Conservation (phyloP, 371 early-diverging fungal genomes). For the Entomophthora muscae region DNA sequence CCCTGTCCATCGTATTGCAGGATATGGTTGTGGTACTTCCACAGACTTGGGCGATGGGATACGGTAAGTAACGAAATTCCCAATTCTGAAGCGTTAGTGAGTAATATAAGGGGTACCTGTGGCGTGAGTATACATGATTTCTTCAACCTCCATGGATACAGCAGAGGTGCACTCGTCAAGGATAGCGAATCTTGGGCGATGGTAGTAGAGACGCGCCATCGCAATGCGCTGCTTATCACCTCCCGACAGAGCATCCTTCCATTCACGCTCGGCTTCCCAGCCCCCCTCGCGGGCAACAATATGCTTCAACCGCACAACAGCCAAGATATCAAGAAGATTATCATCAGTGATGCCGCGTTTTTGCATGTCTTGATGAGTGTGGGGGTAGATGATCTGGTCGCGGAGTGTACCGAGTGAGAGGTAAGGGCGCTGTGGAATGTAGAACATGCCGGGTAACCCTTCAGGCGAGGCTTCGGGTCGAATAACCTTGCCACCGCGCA, state of each 20-base stretch:
- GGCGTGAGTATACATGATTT: slow-evolving; percentile 78
- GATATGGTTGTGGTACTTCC: slow-evolving; percentile 72
- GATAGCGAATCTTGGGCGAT: slow-evolving; percentile 76
- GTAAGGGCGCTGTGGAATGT: slow-evolving; percentile 93
- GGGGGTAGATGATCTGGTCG: slow-evolving; percentile 85
- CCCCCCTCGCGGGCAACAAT: slow-evolving; percentile 79
- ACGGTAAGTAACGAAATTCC: slow-evolving; percentile 78
- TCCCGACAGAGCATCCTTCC: slow-evolving; percentile 66
- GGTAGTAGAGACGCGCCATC: slow-evolving; percentile 82
- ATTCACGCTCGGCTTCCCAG: slow-evolving; percentile 69
- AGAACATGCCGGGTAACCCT: slow-evolving; percentile 59
- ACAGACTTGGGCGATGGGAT: slow-evolving; percentile 70
- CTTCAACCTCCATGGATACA: slow-evolving; percentile 78
- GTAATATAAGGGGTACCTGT: slow-evolving; percentile 28
- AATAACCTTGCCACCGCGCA: slow-evolving; percentile 69
- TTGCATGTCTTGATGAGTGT: slow-evolving; percentile 49
- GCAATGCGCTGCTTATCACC: slow-evolving; percentile 81
- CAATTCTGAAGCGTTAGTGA: slow-evolving; percentile 29
- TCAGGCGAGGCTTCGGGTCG: slow-evolving; percentile 37
- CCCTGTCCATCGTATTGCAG: slow-evolving; percentile 81
- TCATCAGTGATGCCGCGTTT: slow-evolving; percentile 36
- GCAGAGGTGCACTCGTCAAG: slow-evolving; percentile 83
- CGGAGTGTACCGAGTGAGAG: slow-evolving; percentile 84
- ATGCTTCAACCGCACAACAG: slow-evolving; percentile 51
- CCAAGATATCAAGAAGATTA: slow-evolving; percentile 46